Base-by-base conservation (phyloP, 2,329 filamentous ascomycete species). In the Dactylellina haptotyla region DNA sequence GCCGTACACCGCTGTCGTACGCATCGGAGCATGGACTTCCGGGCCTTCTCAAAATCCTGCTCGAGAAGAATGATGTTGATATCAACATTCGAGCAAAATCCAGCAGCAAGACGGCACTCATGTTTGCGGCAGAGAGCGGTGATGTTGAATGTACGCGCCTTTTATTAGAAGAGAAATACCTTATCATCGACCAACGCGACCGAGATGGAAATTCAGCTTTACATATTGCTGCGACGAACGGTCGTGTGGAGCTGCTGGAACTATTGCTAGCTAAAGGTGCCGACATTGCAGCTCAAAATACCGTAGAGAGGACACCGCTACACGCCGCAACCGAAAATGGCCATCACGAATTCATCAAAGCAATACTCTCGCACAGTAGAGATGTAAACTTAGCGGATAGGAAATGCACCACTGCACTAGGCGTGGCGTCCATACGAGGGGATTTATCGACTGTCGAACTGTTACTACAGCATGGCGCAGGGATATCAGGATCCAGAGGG, bases 241-340 rank as follows among this genome's bases (percentile, higher is more conserved):
- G 58, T 4, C 51, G 64, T 25, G 9, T 28, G 5, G 51, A 58
- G 10, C 12, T 64, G 4, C 32, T 71, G 1, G 30, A 64, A 45
- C 18, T 71, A 12, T 12, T 71, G 8, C 23, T 64, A 18, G 54
- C 28, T 1, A 48, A 64, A 26, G 66, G 66, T 6, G 58, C 66
- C 2, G 59, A 71, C 18, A 48, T 23, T 4, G 16, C 37, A 18
- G 32, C 37, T 12, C 41, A 30, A 16, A 48, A 64, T 20, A 28
- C 43, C 1, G 32, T 51, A 16, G 46, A 41, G 4, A 8, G 16
- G 10, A 66, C 61, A 0, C 30, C 53, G 4, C 23, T 73, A n/a
- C 69, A 73, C 28, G 34, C 46, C 32, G 62, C 74, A n/a, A 63
- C 58, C 1, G 41, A 25, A 9, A 26, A 18, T 20, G 74, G 74